Percentiles rank a stretch among this genome's conserved stretches.
Evolutionary conservation across 441 rosid genomes (phyloP).

Genomic region (Erysimum pusillum): DNA sequence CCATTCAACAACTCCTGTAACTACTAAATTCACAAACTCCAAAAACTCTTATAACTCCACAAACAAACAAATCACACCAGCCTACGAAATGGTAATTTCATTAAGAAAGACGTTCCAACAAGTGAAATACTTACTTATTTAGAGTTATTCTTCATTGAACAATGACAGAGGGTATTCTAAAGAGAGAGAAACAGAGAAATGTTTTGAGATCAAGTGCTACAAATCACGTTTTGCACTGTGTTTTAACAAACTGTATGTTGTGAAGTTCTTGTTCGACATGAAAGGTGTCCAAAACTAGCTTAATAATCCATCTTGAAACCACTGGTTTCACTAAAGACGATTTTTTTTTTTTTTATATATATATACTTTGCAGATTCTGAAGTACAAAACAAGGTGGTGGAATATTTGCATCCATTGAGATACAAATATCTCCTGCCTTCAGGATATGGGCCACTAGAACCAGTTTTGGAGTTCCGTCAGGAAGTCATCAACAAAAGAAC

Average conservation of each 20-base stretch:
- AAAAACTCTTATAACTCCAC: too few species aligned
- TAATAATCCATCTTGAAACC: not conserved
- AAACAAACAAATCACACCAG: too few species aligned
- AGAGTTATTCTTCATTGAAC: too few species aligned
- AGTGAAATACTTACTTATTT: too few species aligned
- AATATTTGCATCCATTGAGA: slow-evolving; percentile 41
- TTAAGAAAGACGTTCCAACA: too few species aligned
- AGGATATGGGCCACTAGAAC: not conserved
- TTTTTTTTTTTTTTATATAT: too few species aligned
- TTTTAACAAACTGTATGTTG: not conserved
- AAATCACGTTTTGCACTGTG: slow-evolving; percentile 14
- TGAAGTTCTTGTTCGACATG: slow-evolving; percentile 4
- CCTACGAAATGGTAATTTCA: too few species aligned
- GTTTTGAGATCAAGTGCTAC: slow-evolving; percentile 20
- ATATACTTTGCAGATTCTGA: slow-evolving; percentile 30
- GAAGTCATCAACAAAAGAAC: slow-evolving; percentile 11
- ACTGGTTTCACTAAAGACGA: not conserved
- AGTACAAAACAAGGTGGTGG: slow-evolving; percentile 3
- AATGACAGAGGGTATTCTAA: too few species aligned
- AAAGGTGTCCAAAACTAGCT: slow-evolving; percentile 2
- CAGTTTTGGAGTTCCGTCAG: not conserved
- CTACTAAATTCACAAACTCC: too few species aligned
- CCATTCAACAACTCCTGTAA: too few species aligned
- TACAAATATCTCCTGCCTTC: too few species aligned
- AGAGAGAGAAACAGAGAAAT: too few species aligned